These are phyloP conservation scores for Populus hybrid DNA, from an alignment of 441 rosid species.

Conservation along the genomic window DNA sequence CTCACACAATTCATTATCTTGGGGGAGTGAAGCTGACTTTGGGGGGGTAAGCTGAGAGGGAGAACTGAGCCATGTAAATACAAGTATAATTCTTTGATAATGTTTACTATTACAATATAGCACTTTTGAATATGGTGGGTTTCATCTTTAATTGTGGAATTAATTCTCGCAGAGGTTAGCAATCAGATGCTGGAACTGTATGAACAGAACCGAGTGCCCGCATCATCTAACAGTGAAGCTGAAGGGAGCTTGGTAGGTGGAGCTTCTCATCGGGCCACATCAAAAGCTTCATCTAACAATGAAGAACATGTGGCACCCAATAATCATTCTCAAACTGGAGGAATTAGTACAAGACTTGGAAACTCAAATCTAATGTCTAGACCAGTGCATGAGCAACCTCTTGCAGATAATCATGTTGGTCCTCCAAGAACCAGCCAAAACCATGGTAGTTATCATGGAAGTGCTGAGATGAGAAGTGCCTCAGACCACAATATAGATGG, in stretches of 20 bases:
- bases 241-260: conserved; percentile 72
- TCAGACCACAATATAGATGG: conserved; percentile 34
- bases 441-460: conserved; percentile 48
- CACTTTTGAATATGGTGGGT: background rate
- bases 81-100: background rate
- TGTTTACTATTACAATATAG: background rate
- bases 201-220: conserved; percentile 77
- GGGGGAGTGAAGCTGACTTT: background rate
- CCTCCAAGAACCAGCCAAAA: conserved; percentile 33
- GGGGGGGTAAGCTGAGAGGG: background rate
- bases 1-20: background rate
- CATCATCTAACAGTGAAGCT: conserved; percentile 66
- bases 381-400: conserved; percentile 21
- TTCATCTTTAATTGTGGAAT: conserved; percentile 9
- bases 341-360: conserved; percentile 24
- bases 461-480: conserved; percentile 33
- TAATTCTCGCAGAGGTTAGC: conserved; percentile 70
- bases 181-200: conserved; percentile 96
- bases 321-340: conserved; percentile 26
- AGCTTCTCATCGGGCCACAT: conserved; percentile 36
- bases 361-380: conserved; percentile 31
- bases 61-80: background rate
- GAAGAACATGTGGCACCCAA: conserved; percentile 28
- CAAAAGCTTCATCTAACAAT: conserved; percentile 34
- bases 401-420: conserved; percentile 39